Base-by-base conservation (phyloP, 495 filamentous ascomycete genomes). In the Aspergillus campestris region DNA sequence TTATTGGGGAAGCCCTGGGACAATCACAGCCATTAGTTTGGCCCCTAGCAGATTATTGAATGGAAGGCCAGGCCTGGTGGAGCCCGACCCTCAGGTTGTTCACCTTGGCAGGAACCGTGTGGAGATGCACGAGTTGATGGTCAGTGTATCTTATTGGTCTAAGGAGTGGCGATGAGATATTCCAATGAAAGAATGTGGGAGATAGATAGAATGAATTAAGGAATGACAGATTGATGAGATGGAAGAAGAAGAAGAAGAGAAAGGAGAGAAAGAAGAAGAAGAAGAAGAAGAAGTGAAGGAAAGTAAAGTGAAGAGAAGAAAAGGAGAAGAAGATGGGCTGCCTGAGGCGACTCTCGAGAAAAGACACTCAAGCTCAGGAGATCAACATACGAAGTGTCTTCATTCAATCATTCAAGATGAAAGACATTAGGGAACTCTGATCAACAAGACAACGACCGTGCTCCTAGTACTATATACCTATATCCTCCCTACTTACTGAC, bases 61-160 rank as follows among this genome's bases (percentile, higher is more conserved):
- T 46, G 46, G 49, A 49, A 46, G 52, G 47, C 43, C 37, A 35
- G 46, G 33, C 29, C 13, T 42, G 32, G 51, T 58, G 55, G 55
- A 58, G 51, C 48, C 41, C 33, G 44, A 42, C 46, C 39, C 38
- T 34, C 38, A 38, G 18, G 42, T 48, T 57, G 40, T 44, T 52
- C 40, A 45, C 40, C 47, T 55, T 58, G 51, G 51, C 55, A 43
- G 51, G 55, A 58, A 58, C 55, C n/a, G n/a, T 54, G 55, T 55
- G 55, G 55, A 58, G 55, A 49, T 49, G 18, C 18, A 24, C 18
- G 18, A 24, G 18, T 24, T 24, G 18, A 24, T 24, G 4, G 2
- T 4, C 1, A 4, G 18, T 24, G 4, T 24, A 24, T 24, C 18
- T 4, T 24, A 24, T 24, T 24, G 15, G 13, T 1, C 13, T 13